Percentiles rank a stretch among this genome's conserved stretches.
Conservation (phyloP, 1,139 yeast genomes). For the Yamadazyma pseudoaaseri region DNA sequence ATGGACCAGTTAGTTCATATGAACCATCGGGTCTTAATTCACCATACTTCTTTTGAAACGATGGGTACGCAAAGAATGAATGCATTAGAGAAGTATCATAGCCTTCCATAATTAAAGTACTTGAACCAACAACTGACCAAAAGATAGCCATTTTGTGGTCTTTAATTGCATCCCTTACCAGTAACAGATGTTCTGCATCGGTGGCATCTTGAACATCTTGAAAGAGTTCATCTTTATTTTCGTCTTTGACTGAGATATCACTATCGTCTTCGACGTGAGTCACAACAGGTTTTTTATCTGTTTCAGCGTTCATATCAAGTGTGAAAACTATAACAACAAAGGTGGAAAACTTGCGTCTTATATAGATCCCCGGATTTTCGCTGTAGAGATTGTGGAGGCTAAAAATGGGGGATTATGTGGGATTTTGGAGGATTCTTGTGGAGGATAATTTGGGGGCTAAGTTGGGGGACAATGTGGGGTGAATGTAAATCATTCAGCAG, state of each 20-base stretch:
- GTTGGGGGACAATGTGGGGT: no score
- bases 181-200: slow-evolving; percentile 16
- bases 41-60: slow-evolving; percentile 40
- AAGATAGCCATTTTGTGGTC: slow-evolving; percentile 19
- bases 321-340: no score
- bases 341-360: no score
- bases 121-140: slow-evolving; percentile 20
- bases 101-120: slow-evolving; percentile 40
- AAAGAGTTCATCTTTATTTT: slow-evolving; percentile 5
- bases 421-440: neutral
- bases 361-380: no score
- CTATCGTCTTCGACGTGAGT: slow-evolving; percentile 6
- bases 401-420: neutral
- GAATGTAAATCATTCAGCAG: no score
- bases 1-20: slow-evolving; percentile 36
- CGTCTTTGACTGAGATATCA: slow-evolving; percentile 3
- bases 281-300: slow-evolving; percentile 1
- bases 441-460: neutral
- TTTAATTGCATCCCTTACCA: slow-evolving; percentile 16
- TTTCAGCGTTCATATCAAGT: neutral
- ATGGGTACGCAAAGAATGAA: slow-evolving; percentile 41
- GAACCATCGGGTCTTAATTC: slow-evolving; percentile 20
- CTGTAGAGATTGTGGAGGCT: neutral
- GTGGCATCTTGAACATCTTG: slow-evolving; percentile 19
- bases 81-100: slow-evolving; percentile 40